Percentiles rank a stretch among this genome's conserved stretches.
phyloP scores from a whole-genome alignment of 129 eudicot species.

The Dittrichia graveolens region DNA sequence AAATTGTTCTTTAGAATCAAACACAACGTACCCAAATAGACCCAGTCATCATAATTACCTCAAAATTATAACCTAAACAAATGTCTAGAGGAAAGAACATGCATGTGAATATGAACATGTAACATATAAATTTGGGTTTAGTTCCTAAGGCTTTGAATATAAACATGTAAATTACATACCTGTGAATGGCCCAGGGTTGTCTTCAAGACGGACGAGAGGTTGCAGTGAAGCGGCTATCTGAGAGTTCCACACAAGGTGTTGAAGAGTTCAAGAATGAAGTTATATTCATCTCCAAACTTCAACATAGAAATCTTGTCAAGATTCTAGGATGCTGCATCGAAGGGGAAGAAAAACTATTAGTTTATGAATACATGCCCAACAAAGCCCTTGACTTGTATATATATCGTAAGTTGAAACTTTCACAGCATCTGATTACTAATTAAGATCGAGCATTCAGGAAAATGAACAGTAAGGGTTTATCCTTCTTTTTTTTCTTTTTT shows the following conservation, averaged over 20 bases:
- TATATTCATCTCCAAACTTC: constrained; percentile 52
- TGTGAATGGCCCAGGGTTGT: constrained; percentile 14
- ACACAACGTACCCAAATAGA: no score
- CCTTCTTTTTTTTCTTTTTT: no score
- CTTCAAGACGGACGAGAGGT: constrained; percentile 48
- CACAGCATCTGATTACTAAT: no score
- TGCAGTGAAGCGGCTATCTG: constrained; percentile 63
- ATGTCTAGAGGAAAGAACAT: no score
- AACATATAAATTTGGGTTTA: no score
- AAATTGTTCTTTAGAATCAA: no score
- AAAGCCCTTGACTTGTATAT: constrained; percentile 40
- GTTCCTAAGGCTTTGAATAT: no score
- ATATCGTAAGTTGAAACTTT: constrained; percentile 12
- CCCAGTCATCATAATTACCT: no score
- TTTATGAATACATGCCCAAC: constrained; percentile 50
- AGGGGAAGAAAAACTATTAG: constrained; percentile 48
- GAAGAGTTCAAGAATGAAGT: constrained; percentile 57
- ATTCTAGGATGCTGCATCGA: constrained; percentile 60
- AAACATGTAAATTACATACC: no score
- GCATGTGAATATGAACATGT: not conserved
- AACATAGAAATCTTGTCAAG: constrained; percentile 65
- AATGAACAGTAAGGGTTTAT: no score
- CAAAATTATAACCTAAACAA: no score
- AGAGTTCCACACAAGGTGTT: constrained; percentile 45
- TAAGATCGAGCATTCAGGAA: no score